Evolutionary conservation across 139 green algal species (phyloP).

Genomic region (Coccomyxa sp.): DNA sequence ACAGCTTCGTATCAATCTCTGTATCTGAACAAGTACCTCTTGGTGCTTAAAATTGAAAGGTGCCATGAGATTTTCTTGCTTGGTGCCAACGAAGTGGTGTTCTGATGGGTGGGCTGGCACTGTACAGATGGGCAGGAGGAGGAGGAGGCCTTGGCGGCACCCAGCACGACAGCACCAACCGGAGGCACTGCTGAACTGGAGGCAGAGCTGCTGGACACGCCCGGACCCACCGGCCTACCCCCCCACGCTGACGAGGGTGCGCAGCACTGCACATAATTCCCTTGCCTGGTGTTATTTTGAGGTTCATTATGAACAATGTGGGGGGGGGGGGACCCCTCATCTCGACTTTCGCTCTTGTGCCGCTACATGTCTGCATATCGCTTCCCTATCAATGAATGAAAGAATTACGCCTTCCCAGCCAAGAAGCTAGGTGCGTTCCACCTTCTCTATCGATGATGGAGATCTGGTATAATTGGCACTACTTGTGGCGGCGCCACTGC

Average conservation of each 20-base stretch:
- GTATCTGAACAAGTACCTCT: too few species aligned
- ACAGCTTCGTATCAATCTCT: too few species aligned
- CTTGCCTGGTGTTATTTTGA: background rate
- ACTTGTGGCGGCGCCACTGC: too few species aligned
- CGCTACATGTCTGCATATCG: background rate
- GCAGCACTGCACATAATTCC: background rate
- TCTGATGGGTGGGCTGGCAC: too few species aligned
- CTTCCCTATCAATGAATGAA: too few species aligned
- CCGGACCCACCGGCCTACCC: background rate
- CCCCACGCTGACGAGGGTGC: background rate
- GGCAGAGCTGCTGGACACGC: background rate
- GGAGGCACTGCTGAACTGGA: background rate
- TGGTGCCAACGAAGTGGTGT: too few species aligned
- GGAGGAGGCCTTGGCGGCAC: background rate
- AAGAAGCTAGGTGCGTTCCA: too few species aligned
- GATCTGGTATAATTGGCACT: too few species aligned
- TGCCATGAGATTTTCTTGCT: too few species aligned
- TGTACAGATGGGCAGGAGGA: background rate
- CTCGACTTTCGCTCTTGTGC: background rate
- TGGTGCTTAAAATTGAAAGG: too few species aligned
- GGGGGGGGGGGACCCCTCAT: background rate
- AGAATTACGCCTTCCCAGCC: too few species aligned
- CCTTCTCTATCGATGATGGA: too few species aligned
- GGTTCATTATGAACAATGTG: background rate
- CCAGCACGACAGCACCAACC: background rate